These are phyloP conservation scores for Kalmanozyma brasiliensis DNA, from an alignment of 1,284 basidiomycete species.

Conservation along the genomic window DNA sequence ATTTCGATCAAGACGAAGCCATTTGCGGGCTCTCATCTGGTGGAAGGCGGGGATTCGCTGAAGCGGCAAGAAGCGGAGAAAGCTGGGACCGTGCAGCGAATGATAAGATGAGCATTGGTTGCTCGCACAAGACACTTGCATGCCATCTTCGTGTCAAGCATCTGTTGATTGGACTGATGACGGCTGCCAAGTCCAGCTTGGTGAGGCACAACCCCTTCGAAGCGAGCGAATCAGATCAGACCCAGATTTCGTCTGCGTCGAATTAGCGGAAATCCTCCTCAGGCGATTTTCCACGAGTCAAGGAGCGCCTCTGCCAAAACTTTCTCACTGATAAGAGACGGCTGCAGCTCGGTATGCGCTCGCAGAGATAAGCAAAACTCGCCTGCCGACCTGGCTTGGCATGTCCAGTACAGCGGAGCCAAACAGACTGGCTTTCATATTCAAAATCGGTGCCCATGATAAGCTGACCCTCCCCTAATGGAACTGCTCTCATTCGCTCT, in stretches of 20 bases:
- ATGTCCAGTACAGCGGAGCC: too few relatives aligned
- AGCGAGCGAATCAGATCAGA: not conserved
- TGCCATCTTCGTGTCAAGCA: too few relatives aligned
- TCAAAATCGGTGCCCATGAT: slow-evolving; percentile 5
- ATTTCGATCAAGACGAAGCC: too few relatives aligned
- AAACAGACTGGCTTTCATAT: not conserved
- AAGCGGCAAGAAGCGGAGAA: slow-evolving; percentile 39
- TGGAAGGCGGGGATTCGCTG: slow-evolving; percentile 13
- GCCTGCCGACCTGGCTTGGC: not conserved
- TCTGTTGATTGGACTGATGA: too few relatives aligned
- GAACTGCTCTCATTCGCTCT: slow-evolving; percentile 2
- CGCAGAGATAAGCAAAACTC: slow-evolving; percentile 18
- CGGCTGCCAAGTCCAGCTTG: not conserved
- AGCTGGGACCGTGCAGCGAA: not conserved
- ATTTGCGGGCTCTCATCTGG: too few relatives aligned
- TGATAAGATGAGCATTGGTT: slow-evolving; percentile 21
- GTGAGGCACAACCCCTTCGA: not conserved
- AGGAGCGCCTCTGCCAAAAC: slow-evolving; percentile 17
- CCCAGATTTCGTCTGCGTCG: slow-evolving; percentile 6
- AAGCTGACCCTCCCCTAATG: not conserved
- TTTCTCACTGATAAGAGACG: slow-evolving; percentile 5
- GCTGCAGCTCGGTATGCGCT: not conserved
- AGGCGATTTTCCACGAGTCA: slow-evolving; percentile 28
- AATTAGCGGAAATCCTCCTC: not conserved
- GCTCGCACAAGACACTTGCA: not conserved